Evolutionary conservation across 1,284 basidiomycete species (phyloP).

Genomic region (Melampsora abietis-canadensis): DNA sequence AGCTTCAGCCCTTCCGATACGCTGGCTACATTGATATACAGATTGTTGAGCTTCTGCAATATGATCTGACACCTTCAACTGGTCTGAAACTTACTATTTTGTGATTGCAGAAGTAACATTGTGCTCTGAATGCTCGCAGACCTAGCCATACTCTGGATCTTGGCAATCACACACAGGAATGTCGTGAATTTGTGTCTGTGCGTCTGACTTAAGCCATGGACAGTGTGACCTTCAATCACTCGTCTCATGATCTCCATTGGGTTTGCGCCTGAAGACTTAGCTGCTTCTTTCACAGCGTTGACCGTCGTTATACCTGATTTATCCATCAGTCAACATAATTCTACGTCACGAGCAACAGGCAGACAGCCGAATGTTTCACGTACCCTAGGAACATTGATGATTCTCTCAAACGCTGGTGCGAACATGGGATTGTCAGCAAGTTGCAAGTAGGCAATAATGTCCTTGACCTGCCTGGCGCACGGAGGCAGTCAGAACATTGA

Average conservation of each 20-base stretch:
- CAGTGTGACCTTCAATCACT: constrained; percentile 61
- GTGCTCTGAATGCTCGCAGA: constrained; percentile 55
- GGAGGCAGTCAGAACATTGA: neutral
- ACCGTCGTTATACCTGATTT: constrained; percentile 59
- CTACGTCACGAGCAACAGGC: neutral
- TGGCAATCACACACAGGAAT: constrained; percentile 63
- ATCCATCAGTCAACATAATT: neutral
- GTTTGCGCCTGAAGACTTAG: constrained; percentile 60
- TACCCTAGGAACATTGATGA: constrained; percentile 75
- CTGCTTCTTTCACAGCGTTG: constrained; percentile 61
- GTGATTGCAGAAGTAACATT: constrained; percentile 5
- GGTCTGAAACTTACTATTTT: constrained; percentile 24
- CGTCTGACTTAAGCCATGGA: constrained; percentile 65
- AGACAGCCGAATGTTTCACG: no score
- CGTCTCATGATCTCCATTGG: constrained; percentile 64
- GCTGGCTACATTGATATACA: no score
- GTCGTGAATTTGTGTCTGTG: constrained; percentile 64
- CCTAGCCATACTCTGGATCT: constrained; percentile 61
- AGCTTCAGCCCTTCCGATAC: no score
- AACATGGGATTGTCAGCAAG: constrained; percentile 77
- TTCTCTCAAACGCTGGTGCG: constrained; percentile 71
- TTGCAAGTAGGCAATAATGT: constrained; percentile 80
- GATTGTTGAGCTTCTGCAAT: no score
- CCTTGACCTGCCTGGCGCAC: constrained; percentile 63
- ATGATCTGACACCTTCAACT: no score